phyloP scores from a whole-genome alignment of 2,329 filamentous ascomycete species.

The Plectosphaerella sp. region DNA sequence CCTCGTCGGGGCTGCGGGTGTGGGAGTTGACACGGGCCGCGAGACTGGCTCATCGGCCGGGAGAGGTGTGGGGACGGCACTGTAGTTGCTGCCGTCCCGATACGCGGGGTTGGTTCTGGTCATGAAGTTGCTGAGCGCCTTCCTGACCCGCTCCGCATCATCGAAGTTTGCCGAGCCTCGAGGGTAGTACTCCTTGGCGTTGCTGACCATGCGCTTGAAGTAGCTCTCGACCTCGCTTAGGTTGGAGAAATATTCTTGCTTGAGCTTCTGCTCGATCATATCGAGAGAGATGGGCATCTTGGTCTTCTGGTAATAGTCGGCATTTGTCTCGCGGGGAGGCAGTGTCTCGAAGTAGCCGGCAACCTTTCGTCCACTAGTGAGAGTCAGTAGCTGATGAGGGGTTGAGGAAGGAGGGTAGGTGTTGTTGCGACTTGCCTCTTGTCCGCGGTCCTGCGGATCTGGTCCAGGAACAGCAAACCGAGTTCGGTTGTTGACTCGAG shows the following conservation, averaged over 20 bases:
- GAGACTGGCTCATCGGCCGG: constrained; percentile 42
- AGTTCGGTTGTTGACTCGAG: constrained; percentile 64
- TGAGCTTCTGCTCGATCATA: constrained; percentile 71
- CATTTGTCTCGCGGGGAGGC: constrained; percentile 57
- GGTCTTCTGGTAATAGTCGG: constrained; percentile 74
- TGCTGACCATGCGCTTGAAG: constrained; percentile 81
- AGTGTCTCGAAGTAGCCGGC: constrained; percentile 72
- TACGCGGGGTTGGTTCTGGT: constrained; percentile 82
- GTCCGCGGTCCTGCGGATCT: constrained; percentile 71
- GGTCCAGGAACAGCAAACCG: constrained; percentile 69
- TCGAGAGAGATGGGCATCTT: constrained; percentile 75
- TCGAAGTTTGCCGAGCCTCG: constrained; percentile 69
- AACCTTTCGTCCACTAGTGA: constrained; percentile 63
- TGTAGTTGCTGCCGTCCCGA: constrained; percentile 55
- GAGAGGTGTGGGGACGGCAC: constrained; percentile 68
- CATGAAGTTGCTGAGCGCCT: constrained; percentile 85
- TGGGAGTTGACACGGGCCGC: background rate
- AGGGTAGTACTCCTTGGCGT: constrained; percentile 80
- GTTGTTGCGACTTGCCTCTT: constrained; percentile 61
- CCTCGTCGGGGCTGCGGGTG: background rate
- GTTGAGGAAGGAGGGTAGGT: background rate
- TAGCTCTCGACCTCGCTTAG: constrained; percentile 77
- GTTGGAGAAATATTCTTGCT: constrained; percentile 61
- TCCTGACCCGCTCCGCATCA: constrained; percentile 82
- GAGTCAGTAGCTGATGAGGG: background rate